Base-by-base conservation (phyloP, 2,329 filamentous ascomycete genomes). In the Fusarium odoratissimum region DNA sequence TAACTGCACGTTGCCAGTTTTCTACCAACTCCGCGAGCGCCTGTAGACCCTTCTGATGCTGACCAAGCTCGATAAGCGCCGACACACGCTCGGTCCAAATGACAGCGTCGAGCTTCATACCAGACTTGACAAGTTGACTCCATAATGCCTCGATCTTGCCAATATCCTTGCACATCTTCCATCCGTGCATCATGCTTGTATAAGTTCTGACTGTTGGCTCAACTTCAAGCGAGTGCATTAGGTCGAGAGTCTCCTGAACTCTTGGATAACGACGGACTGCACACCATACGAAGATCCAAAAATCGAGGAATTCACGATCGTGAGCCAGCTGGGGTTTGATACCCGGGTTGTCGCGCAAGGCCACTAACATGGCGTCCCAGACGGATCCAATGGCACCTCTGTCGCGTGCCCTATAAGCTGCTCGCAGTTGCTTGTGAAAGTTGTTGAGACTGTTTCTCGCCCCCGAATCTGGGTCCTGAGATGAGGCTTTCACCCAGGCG, bases 61-160 rank as follows among this genome's bases (percentile, higher is more conserved):
- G 83, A 37, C 87, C 86, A 49, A 86, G 82, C 44, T 86, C 84
- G 62, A 95, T 88, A 16, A 94, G 84, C 0, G 90, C 90, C 31
- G 89, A 87, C 46, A 96, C 89, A 31, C 92, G 88, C 19, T 90
- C 89, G 13, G 90, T 92, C 93, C 93, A 96, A 42, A 91, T 89
- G 60, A 85, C 77, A 11, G 81, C 80, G 79, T 95, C 93, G 8
- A 94, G 89, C 71, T 87, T 82, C 14, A 90, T 76, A 4, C 88
- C 88, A 3, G 89, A 86, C 13, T 77, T 78, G 7, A 87, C 76
- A 81, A 96, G 89, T 71, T 88, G 89, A 0, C 81, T 74, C 93
- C 94, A 97, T 37, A 95, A 86, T 2, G 85, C 85, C 61, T 91
- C 88, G 67, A 95, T 84, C 28, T 87, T 89, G n/a, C 83, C 79